A percentile compares a stretch with the other conserved stretches of the same genome.
phyloP scores from a whole-genome alignment of 352 stramenopile species.

The Phytophthora hibernalis region DNA sequence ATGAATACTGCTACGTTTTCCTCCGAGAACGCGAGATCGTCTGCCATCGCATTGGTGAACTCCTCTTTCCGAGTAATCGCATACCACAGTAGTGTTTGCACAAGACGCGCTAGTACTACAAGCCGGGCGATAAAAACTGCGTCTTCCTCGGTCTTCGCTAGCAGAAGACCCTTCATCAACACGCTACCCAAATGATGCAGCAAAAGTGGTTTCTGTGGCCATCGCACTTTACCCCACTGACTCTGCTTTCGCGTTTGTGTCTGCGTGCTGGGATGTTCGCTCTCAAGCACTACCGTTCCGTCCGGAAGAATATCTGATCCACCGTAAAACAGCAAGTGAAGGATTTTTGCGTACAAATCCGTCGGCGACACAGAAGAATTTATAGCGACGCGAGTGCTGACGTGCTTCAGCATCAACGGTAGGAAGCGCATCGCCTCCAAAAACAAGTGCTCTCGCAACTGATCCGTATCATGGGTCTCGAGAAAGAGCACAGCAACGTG shows the following conservation, averaged over 20 bases:
- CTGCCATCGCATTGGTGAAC: constrained; percentile 68
- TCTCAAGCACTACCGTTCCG: constrained; percentile 75
- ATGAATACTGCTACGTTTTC: constrained; percentile 66
- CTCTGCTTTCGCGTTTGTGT: constrained; percentile 90
- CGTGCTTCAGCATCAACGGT: constrained; percentile 74
- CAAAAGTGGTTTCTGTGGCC: constrained; percentile 78
- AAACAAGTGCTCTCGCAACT: constrained; percentile 72
- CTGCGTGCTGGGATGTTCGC: constrained; percentile 81
- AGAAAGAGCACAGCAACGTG: constrained; percentile 83
- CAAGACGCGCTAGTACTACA: constrained; percentile 69
- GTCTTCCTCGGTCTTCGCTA: constrained; percentile 62
- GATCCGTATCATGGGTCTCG: constrained; percentile 59
- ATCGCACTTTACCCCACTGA: constrained; percentile 84
- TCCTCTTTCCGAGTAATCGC: constrained; percentile 62
- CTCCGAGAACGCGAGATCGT: constrained; percentile 59
- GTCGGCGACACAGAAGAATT: constrained; percentile 33
- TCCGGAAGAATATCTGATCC: constrained; percentile 74
- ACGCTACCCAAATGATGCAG: constrained; percentile 78
- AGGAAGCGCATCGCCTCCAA: constrained; percentile 79
- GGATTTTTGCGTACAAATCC: constrained; percentile 51
- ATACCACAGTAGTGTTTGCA: constrained; percentile 86
- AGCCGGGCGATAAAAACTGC: constrained; percentile 69
- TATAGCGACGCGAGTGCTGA: constrained; percentile 37
- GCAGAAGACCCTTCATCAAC: constrained; percentile 72
- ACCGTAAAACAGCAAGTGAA: constrained; percentile 75